Percentiles rank a stretch among this genome's conserved stretches.
These are phyloP conservation scores for Pseudocohnilembus persalinus DNA, from an alignment of 169 alveolate species.

Conservation along the genomic window DNA sequence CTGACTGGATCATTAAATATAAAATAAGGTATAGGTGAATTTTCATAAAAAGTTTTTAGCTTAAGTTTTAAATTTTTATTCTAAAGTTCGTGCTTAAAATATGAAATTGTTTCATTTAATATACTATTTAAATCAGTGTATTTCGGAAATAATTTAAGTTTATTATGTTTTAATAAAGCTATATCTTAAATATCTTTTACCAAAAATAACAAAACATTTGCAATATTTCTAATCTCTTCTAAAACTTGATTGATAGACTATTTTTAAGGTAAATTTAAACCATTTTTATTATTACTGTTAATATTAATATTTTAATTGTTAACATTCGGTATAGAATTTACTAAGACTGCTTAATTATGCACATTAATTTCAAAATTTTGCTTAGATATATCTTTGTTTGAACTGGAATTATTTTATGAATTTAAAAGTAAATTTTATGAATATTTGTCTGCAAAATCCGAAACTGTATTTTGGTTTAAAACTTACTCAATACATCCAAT, in stretches of 20 bases:
- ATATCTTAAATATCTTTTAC: not conserved
- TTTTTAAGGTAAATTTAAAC: too few species aligned
- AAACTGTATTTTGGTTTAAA: too few species aligned
- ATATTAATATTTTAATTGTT: too few species aligned
- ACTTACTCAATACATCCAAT: not conserved
- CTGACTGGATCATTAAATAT: not conserved
- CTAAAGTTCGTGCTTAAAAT: not conserved
- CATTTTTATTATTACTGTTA: not conserved
- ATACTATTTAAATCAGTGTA: too few species aligned
- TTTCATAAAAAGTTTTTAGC: not conserved
- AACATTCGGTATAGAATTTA: too few species aligned
- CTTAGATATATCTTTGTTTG: not conserved
- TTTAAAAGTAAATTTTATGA: not conserved
- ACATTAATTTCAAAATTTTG: too few species aligned
- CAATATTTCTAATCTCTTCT: not conserved
- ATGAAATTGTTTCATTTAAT: not conserved
- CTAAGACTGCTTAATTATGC: too few species aligned
- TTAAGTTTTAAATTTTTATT: too few species aligned
- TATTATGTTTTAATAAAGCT: not conserved
- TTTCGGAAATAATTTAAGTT: not conserved
- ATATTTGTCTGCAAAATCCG: too few species aligned
- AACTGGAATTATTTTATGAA: not conserved
- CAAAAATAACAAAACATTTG: not conserved
- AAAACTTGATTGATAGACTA: not conserved
- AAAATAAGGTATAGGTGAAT: not conserved